Evolutionary conservation across 2,329 filamentous ascomycete genomes (phyloP), one percentile per base, ranked within the genome.

Genomic region (Beauveria sp.): DNA sequence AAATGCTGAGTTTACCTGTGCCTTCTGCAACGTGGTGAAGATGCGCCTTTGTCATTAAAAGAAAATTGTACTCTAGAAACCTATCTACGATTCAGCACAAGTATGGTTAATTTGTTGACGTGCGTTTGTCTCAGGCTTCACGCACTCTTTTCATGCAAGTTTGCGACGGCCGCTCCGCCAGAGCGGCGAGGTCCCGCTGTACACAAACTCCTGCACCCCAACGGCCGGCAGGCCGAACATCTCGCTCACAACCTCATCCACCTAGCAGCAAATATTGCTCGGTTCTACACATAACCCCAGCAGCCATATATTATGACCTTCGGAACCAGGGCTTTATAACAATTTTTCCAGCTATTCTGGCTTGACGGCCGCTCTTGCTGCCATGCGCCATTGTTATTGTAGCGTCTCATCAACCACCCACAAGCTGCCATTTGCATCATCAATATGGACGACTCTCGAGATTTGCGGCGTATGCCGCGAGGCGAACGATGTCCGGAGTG

Each of bases 401-500:
- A 31, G 12, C 42, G 16, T 31, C 31, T 45, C 9, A 46, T 34
- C 42, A 22, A n/a, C 5, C 10, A 14, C 43, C 8, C 46, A 51
- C n/a, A 38, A 26, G n/a, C 14, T 16, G 40, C 18, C 34, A n/a
- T 59, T 46, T 7, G 38, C 16, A 38, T 34, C 22, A 38, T 34
- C 38, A 62, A 46, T 20, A 82, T 80, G 77, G 69, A 77, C 63
- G 70, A 74, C 64, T 66, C 75, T 46, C 72, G 73, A 46, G 75
- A 80, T 53, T 75, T 81, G 65, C 79, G 79, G 65, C 78, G 76
- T 52, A 83, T 86, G 66, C 78, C 78, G n/a, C 71, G 70, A 24
- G 80, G 80, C 38, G 79, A 86, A 67, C 75, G 78, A 51, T 85
- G 83, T 66, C 79, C 83, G 42, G 80, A 84, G 68, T 96, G 91